Evolutionary conservation across 108 stramenopile genomes (phyloP).

Genomic region (Skeletonema potamos): DNA sequence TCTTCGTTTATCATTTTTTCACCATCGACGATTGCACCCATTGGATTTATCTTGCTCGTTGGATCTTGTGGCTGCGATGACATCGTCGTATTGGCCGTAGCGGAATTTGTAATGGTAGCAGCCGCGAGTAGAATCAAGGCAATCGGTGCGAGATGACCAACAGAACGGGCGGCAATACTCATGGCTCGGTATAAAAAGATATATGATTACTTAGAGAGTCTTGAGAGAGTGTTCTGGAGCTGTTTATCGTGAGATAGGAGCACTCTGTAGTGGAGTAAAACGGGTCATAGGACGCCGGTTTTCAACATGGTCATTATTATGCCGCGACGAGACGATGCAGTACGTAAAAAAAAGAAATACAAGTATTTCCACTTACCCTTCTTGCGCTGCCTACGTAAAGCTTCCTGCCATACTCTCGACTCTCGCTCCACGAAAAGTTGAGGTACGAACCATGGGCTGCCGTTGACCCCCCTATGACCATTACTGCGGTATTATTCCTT

Average conservation of each 20-base stretch:
- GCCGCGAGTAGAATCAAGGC: neutral
- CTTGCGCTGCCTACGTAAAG: too few relatives aligned
- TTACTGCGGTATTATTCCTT: neutral
- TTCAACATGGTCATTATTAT: neutral
- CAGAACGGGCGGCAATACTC: neutral
- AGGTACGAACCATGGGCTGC: neutral
- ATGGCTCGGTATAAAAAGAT: neutral
- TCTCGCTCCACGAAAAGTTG: neutral
- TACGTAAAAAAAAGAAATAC: neutral
- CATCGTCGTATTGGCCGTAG: neutral
- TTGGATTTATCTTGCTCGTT: neutral
- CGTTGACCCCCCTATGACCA: neutral
- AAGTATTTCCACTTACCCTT: too few relatives aligned
- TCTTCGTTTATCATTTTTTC: conserved; percentile 1
- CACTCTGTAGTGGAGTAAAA: neutral
- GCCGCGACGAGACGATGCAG: too few relatives aligned
- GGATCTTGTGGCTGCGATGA: neutral
- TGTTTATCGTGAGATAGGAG: neutral
- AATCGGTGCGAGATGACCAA: neutral
- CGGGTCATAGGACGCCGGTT: neutral
- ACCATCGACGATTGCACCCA: neutral
- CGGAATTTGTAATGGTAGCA: neutral
- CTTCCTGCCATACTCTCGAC: too few relatives aligned
- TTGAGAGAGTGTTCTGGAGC: neutral
- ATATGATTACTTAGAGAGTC: neutral